Evolutionary conservation across 2,329 filamentous ascomycete genomes (phyloP), one percentile per base, ranked within the genome.

Genomic region (Thelonectria blattea): DNA sequence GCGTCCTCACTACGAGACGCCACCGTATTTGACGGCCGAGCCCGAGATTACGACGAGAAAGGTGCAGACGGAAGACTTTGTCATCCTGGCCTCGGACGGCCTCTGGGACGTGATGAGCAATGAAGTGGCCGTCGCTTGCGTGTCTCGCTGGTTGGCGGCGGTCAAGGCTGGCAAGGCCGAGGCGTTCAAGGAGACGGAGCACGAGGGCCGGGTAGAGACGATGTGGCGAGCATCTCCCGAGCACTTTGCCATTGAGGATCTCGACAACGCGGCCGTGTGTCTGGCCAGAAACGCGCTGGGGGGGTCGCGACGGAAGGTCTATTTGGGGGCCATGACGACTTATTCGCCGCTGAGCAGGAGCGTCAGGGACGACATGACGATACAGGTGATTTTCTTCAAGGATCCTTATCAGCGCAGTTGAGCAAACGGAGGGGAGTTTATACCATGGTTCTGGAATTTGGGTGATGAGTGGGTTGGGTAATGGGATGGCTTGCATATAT

Each of bases 271-370:
- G 6, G 91, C 91, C 0, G 93, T 92, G 0, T 92, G 94, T 75
- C 81, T 95, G 41, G 85, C 93, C 43, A 86, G 91, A 63, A 96
- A 95, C 70, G 91, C 91, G 1, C 83, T 95, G 14, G 92, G 92
- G 41, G 92, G 92, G 5, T 88, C 86, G 60, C 85, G 93, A 66
- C 82, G 85, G 65, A 88, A 92, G 68, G 86, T 92, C 81, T 80
- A 95, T 22, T 88, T 87, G 65, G 91, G 90, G 5, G 77, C 92
- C 50, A 78, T 94, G 70, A 91, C 90, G 1, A 81, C 92, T 27
- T 85, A 87, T 9, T 86, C 86, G 63, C 91, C 92, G 0, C 87
- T 88, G 66, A 89, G 88, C 41, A 81, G 91, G 63, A 71, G 73
- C 49, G 72, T 76, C 47, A 86, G 90, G 65, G 92, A 95, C 69